These are phyloP conservation scores for Tirmania nivea DNA, from an alignment of 495 filamentous ascomycete genomes.

Conservation along the genomic window DNA sequence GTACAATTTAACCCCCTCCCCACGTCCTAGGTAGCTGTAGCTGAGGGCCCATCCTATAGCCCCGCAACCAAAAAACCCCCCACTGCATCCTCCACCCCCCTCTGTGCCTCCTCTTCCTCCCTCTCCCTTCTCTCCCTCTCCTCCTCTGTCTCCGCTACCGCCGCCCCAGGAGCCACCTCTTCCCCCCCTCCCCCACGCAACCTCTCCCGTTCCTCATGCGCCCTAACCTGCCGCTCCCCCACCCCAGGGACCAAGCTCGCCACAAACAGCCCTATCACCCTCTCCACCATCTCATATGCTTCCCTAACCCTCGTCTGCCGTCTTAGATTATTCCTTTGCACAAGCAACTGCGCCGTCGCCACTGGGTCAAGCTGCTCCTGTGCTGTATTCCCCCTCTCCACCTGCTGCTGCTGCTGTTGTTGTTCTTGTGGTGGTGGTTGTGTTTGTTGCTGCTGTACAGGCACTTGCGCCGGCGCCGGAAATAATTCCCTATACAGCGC, in stretches of 20 bases:
- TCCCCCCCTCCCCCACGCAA: neutral
- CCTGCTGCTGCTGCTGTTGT: too few species aligned
- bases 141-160: neutral
- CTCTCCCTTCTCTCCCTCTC: neutral
- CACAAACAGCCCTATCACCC: conserved; percentile 13
- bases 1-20: neutral
- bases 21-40: neutral
- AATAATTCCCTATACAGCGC: neutral
- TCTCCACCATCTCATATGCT: conserved; percentile 10
- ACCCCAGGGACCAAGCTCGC: conserved; percentile 16
- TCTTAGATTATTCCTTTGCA: neutral
- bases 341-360: neutral
- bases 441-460: neutral
- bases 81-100: neutral
- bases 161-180: neutral
- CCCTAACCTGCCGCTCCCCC: conserved; percentile 17
- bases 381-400: too few species aligned
- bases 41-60: neutral
- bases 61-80: conserved; percentile 6
- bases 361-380: neutral
- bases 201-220: conserved; percentile 12
- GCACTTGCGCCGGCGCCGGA: neutral
- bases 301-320: conserved; percentile 8
- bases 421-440: neutral
- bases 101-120: neutral